Evolutionary conservation across 2,329 filamentous ascomycete species (phyloP).

Genomic region (Escovopsis sp.): DNA sequence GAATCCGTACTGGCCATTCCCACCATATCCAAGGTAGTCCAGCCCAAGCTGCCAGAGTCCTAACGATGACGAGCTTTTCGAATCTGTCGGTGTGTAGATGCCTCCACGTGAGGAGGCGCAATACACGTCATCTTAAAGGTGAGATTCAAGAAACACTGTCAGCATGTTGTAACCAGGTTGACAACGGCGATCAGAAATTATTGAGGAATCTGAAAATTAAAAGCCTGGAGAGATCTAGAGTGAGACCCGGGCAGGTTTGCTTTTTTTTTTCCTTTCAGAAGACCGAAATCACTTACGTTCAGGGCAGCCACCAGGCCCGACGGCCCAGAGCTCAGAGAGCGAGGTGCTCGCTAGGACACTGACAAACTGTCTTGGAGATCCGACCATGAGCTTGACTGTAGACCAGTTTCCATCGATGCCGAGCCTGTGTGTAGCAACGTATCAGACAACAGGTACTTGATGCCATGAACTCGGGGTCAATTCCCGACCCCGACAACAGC

Average conservation of each 20-base stretch:
- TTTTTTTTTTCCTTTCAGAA: too few species aligned
- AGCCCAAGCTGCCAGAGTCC: slow-evolving; percentile 47
- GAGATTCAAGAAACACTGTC: slow-evolving; percentile 5
- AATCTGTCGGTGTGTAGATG: slow-evolving; percentile 38
- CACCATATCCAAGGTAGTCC: slow-evolving; percentile 39
- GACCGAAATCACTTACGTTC: slow-evolving; percentile 23
- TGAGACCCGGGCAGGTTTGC: too few species aligned
- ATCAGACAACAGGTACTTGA: too few species aligned
- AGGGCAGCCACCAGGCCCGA: slow-evolving; percentile 43
- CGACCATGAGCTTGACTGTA: slow-evolving; percentile 41
- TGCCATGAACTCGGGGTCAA: too few species aligned
- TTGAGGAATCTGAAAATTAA: too few species aligned
- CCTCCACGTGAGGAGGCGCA: slow-evolving; percentile 45
- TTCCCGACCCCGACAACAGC: too few species aligned
- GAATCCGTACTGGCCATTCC: slow-evolving; percentile 51
- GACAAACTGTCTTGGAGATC: slow-evolving; percentile 23
- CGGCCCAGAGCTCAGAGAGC: slow-evolving; percentile 56
- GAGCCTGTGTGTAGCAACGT: slow-evolving; percentile 26
- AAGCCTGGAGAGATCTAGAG: too few species aligned
- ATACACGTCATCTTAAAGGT: slow-evolving; percentile 25
- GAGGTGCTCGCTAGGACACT: slow-evolving; percentile 45
- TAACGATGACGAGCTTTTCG: slow-evolving; percentile 41
- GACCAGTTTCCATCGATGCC: slow-evolving; percentile 61
- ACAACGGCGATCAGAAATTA: neutral
- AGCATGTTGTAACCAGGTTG: slow-evolving; percentile 5